Evolutionary conservation across 345 rosid species (phyloP), one percentile per base, ranked within the genome.

Genomic region (Murraya paniculata): DNA sequence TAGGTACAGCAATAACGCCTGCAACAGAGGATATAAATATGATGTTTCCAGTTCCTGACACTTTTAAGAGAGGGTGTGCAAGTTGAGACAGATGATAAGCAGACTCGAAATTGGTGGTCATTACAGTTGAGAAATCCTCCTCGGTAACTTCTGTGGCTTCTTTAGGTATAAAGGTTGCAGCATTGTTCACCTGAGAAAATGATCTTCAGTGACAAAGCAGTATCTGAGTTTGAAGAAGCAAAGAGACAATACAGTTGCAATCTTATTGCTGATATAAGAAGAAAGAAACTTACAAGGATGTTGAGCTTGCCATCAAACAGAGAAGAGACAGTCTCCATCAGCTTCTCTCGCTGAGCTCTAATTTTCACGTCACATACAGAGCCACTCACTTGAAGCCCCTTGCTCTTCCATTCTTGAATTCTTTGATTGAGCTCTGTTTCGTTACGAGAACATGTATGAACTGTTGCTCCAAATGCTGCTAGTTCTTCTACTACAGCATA

Each of bases 11-110:
- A 21, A 66, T 18, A 22, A 79, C 74, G 55, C 89, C 88, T 2
- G 74, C 82, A 7, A 86, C 82, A 21, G 92, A 86, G 71, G 92
- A 89, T 22, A 82, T 67, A 64, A 86, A 89, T 18, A 89, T 83
- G 27, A 89, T 76, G 76, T 78, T 85, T 60, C 88, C 89, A 0
- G 58, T 85, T 28, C 83, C 87, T 4, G 90, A 87, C 3, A 85
- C 79, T 82, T 87, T 87, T 31, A 89, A 68, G 48, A 87, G 81
- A 2, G 87, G 85, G 56, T 87, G 78, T 11, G 83, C 82, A 28
- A 89, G 81, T 80, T 86, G 89, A 79, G 78, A 78, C 64, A 89
- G 48, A 82, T 87, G 90, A 77, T 73, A 89, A 25, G 81, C 74
- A 22, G 90, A 86, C 81, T 89, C 89, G 9, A 89, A 81, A 81